Evolutionary conservation across 768 basidiomycete genomes (phyloP), one percentile per base, ranked within the genome.

Genomic region (Hypsizygus marmoreus): DNA sequence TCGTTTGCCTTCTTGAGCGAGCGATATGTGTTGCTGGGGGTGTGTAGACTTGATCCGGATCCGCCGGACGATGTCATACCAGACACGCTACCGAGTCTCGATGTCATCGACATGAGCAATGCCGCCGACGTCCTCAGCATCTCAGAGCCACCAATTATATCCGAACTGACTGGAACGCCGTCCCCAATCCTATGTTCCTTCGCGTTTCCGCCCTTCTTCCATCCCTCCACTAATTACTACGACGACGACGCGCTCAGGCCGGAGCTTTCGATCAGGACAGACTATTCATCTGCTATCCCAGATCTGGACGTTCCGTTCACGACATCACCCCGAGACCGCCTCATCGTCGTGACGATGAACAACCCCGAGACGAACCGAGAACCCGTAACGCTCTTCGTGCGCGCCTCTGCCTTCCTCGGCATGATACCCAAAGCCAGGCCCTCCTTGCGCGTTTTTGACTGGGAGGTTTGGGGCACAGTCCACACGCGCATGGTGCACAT

Each of bases 1-100:
- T 23, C 29, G 6, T 42, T 49, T 26, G 24, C 47, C 19, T 49
- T 49, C 30, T 38, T 49, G 16, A 37, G 40, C n/a, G 28, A 49
- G 29, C 17, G 43, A 10, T 26, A 35, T 10, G 19, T 49, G 5
- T 13, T 49, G 25, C 16, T 41, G 26, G 47, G 31, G 7, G 24
- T 49, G 40, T 43, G 24, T 20, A 30, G 47, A 22, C 40, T 29
- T 16, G 17, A 23, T 29, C 4, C 38, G 23, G 4, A 35, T 8
- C 22, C 26, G 8, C 12, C 16, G 4, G 22, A 31, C 6, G 40
- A 42, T 4, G n/a, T 25, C 34, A 19, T 42, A 24, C n/a, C n/a
- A n/a, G n/a, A n/a, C n/a, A n/a, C n/a, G n/a, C n/a, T n/a, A n/a
- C n/a, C n/a, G n/a, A 36, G 32, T 31, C 20, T 49, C 25, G 40